Conservation (phyloP, 257 asterid genomes). For the Gentiana straminea region DNA sequence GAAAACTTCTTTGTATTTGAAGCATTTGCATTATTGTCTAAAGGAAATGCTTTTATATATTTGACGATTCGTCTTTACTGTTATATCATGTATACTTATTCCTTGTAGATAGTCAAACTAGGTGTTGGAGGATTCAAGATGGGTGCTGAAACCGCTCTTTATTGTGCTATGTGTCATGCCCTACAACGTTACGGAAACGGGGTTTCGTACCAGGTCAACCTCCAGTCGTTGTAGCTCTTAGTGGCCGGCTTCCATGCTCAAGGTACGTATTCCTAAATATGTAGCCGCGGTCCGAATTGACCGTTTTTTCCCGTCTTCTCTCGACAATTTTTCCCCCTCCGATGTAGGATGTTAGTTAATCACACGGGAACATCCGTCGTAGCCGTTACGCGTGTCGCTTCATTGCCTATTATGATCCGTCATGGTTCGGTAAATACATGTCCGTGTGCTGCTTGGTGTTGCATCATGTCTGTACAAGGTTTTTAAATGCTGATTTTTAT, state of each 20-base stretch:
- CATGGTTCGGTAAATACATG: slow-evolving; percentile 62
- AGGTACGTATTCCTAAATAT: slow-evolving; percentile 21
- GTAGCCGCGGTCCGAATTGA: background rate
- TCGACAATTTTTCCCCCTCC: no score
- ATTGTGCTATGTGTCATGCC: slow-evolving; percentile 63
- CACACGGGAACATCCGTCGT: slow-evolving; percentile 39
- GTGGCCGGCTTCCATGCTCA: slow-evolving; percentile 90
- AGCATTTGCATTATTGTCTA: no score
- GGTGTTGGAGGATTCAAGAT: slow-evolving; percentile 82
- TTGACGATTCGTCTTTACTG: no score
- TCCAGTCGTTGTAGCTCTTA: slow-evolving; percentile 50
- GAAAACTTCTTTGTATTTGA: no score
- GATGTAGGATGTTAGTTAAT: slow-evolving; percentile 45
- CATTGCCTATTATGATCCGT: slow-evolving; percentile 59
- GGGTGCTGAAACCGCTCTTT: slow-evolving; percentile 86
- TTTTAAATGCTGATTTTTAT: no score
- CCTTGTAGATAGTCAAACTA: no score
- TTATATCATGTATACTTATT: no score
- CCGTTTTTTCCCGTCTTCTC: slow-evolving; percentile 3
- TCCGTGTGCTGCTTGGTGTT: no score
- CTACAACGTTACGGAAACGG: slow-evolving; percentile 45
- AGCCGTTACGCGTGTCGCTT: slow-evolving; percentile 49
- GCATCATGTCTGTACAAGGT: no score
- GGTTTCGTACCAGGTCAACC: slow-evolving; percentile 38
- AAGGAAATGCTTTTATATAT: no score